Evolutionary conservation across 2,329 filamentous ascomycete species (phyloP), one percentile per base, ranked within the genome.

Genomic region (Colletotrichum sublineola): DNA sequence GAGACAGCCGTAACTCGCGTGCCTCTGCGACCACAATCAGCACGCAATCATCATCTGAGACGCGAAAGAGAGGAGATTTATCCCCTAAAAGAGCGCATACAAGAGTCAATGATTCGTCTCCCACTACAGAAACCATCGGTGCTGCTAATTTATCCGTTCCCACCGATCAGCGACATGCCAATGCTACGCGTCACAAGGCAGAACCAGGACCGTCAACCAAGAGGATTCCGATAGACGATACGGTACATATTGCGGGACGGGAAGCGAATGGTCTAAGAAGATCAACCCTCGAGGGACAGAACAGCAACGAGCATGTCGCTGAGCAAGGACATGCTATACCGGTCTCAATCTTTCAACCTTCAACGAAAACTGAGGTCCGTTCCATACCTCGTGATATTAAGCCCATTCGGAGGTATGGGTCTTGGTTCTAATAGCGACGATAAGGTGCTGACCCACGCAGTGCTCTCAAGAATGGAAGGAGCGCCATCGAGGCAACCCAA

Each of bases 141-240:
- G 82, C 78, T 38, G 81, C 84, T 44, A 81, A 82, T 64, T 82
- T 78, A 40, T 73, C 79, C 9, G 60, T 75, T 6, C 48, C 68
- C 6, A n/a, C 44, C 11, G 48, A 68, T n/a, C 36, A 48, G 20
- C 44, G 11, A n/a, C 18, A 42, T 15, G 42, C 14, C 18, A n/a
- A 8, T 18, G 8, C 52, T 4, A 11, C 6, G 12, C 44, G 18
- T 31, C 14, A 20, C 9, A 29, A 29, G 20, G 33, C 20, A 20
- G 12, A 44, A 18, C 14, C 24, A 12, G 38, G 9, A 18, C 15
- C 15, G 24, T 36, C 46, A 33, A 14, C 15, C 14, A 38, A 62
- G 15, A 31, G 29, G 5, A 29, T 15, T 11, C n/a, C 12, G 48
- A 20, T 5, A 20, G 36, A 48, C 24, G 5, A 63, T 7, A 9